These are phyloP conservation scores for Diaporthe destruens DNA, from an alignment of 2,329 filamentous ascomycete species.

Conservation along the genomic window DNA sequence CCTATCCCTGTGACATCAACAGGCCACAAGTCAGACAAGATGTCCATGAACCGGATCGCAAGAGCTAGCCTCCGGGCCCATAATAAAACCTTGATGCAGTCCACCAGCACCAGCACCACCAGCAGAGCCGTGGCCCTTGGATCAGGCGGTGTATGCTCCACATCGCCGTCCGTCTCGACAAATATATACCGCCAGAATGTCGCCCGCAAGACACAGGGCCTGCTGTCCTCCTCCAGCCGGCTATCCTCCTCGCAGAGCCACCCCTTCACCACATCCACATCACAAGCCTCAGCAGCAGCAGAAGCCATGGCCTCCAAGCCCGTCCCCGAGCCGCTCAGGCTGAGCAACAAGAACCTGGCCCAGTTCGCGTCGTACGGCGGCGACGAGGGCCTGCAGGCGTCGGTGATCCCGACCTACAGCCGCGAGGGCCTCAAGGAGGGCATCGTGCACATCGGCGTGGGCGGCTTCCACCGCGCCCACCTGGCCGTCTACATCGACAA, in stretches of 20 bases:
- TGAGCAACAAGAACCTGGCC: conserved; percentile 54
- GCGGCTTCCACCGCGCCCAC: conserved; percentile 67
- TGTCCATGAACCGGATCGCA: conserved; percentile 23
- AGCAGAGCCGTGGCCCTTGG: conserved; percentile 5
- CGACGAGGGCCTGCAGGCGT: conserved; percentile 44
- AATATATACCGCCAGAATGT: conserved; percentile 28
- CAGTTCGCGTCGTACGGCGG: conserved; percentile 47
- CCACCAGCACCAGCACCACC: background rate
- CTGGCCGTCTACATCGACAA: conserved; percentile 65
- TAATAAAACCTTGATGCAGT: conserved; percentile 29
- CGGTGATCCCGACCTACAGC: conserved; percentile 57
- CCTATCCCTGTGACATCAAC: conserved; percentile 7
- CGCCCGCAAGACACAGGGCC: background rate
- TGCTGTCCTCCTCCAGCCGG: background rate
- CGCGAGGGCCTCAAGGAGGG: conserved; percentile 63
- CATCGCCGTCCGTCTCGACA: background rate
- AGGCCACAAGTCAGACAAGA: background rate
- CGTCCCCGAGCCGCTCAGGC: conserved; percentile 49
- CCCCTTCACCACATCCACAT: conserved; percentile 19
- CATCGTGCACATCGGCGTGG: conserved; percentile 67
- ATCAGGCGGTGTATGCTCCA: conserved; percentile 24
- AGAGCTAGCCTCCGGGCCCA: conserved; percentile 29
- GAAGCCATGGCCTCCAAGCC: conserved; percentile 20
- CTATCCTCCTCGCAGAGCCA: background rate
- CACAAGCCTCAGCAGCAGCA: background rate